phyloP scores from a whole-genome alignment of 495 filamentous ascomycete genomes.

The Trichoderma orchidacearum region DNA sequence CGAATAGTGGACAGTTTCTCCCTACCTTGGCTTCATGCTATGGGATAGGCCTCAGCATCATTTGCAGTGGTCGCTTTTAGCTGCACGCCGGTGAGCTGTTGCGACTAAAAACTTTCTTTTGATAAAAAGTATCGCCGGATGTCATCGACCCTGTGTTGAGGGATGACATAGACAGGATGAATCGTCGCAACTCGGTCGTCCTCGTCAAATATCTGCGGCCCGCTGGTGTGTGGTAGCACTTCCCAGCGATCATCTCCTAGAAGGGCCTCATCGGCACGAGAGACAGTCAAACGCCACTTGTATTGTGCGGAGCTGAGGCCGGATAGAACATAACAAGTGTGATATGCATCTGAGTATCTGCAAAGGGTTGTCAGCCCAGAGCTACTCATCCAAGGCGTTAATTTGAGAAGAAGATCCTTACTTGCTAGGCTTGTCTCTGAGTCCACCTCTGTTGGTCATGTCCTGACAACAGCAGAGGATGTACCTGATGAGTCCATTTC shows the following conservation, averaged over 20 bases:
- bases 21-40: too few species aligned
- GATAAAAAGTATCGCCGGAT: slow-evolving; percentile 50
- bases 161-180: slow-evolving; percentile 81
- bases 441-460: slow-evolving; percentile 50
- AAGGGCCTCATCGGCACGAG: slow-evolving; percentile 14
- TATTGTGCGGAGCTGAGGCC: slow-evolving; percentile 77
- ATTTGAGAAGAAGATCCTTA: slow-evolving; percentile 28
- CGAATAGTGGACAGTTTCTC: too few species aligned
- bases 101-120: slow-evolving; percentile 35
- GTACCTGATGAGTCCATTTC: slow-evolving; percentile 74
- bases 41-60: too few species aligned
- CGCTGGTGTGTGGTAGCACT: slow-evolving; percentile 33
- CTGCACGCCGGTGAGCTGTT: neutral
- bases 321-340: slow-evolving; percentile 79
- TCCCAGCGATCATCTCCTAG: slow-evolving; percentile 37
- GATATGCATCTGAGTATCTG: slow-evolving; percentile 75
- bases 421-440: slow-evolving; percentile 90
- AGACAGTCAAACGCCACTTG: slow-evolving; percentile 46
- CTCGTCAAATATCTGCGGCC: slow-evolving; percentile 34
- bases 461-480: slow-evolving; percentile 81
- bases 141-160: slow-evolving; percentile 49
- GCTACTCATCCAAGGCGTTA: neutral
- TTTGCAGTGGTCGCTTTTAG: neutral
- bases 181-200: slow-evolving; percentile 40
- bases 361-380: neutral